Evolutionary conservation across 176 grass and related monocot species (phyloP).

Genomic region (Echinochloa phyllopogon): DNA sequence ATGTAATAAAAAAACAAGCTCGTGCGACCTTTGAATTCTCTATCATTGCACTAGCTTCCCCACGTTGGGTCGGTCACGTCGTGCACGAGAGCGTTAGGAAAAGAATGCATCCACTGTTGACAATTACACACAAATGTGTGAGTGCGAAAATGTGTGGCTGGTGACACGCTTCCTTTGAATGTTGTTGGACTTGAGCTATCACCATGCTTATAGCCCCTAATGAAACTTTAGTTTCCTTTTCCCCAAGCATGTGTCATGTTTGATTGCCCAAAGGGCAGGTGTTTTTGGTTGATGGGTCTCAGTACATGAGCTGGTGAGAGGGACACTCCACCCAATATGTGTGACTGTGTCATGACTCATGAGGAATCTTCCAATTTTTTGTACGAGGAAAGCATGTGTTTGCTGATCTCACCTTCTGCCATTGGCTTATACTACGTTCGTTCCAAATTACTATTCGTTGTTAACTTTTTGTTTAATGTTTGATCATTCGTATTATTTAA

Average conservation of each 20-base stretch:
- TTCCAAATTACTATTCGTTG: too few relatives aligned
- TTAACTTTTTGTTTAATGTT: too few relatives aligned
- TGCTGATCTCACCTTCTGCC: neutral
- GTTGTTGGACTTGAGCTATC: neutral
- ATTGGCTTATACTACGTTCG: neutral
- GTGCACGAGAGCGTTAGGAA: neutral
- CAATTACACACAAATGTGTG: neutral
- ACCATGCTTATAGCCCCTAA: neutral
- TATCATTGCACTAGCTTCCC: neutral
- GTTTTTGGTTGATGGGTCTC: slow-evolving; percentile 33
- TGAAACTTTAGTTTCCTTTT: neutral
- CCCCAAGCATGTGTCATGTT: neutral
- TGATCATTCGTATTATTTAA: too few relatives aligned
- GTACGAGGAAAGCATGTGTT: neutral
- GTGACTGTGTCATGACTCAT: neutral
- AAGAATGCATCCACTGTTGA: neutral
- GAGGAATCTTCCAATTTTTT: slow-evolving; percentile 5
- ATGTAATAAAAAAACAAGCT: neutral
- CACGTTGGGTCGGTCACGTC: neutral
- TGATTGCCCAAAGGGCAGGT: neutral
- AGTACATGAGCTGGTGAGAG: slow-evolving; percentile 24
- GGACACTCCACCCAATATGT: neutral
- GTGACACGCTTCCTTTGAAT: neutral
- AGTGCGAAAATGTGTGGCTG: neutral
- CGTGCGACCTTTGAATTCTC: slow-evolving; percentile 4